Conservation (phyloP, 1,139 yeast genomes). For the Magnusiomyces ingens region DNA sequence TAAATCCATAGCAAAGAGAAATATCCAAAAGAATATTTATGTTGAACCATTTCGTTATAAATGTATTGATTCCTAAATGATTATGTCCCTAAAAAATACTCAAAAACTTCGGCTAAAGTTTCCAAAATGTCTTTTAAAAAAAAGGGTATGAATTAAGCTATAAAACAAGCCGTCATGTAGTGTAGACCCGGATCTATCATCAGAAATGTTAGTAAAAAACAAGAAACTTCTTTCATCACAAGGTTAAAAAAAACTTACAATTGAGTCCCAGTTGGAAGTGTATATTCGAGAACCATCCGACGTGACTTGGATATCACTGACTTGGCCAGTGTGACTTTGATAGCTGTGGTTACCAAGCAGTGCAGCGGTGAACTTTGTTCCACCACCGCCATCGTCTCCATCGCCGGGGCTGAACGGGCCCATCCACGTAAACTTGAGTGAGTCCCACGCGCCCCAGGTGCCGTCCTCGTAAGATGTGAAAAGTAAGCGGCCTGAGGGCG, state of each 20-base stretch:
- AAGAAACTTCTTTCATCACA: not conserved
- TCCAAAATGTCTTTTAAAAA: too few relatives aligned
- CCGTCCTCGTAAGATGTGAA: conserved; percentile 72
- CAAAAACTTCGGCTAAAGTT: not conserved
- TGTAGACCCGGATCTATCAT: too few relatives aligned
- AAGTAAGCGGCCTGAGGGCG: conserved; percentile 67
- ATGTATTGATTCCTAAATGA: not conserved
- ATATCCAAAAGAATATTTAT: too few relatives aligned
- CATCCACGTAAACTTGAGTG: conserved; percentile 55
- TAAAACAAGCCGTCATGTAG: too few relatives aligned
- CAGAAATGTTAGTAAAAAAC: not conserved
- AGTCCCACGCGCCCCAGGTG: conserved; percentile 76
- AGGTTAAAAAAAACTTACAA: conserved; percentile 17
- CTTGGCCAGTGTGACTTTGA: conserved; percentile 38
- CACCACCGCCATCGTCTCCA: not conserved
- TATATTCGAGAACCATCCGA: conserved; percentile 55
- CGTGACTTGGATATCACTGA: conserved; percentile 59
- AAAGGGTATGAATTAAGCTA: too few relatives aligned
- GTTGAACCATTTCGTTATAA: not conserved
- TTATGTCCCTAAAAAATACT: too few relatives aligned
- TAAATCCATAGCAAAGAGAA: too few relatives aligned
- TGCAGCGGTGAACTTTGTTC: not conserved
- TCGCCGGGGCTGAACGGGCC: conserved; percentile 33
- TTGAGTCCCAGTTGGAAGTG: conserved; percentile 35
- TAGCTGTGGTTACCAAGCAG: conserved; percentile 2